Base-by-base conservation (phyloP, 306 rosid genomes). In the Citrullus amarus region DNA sequence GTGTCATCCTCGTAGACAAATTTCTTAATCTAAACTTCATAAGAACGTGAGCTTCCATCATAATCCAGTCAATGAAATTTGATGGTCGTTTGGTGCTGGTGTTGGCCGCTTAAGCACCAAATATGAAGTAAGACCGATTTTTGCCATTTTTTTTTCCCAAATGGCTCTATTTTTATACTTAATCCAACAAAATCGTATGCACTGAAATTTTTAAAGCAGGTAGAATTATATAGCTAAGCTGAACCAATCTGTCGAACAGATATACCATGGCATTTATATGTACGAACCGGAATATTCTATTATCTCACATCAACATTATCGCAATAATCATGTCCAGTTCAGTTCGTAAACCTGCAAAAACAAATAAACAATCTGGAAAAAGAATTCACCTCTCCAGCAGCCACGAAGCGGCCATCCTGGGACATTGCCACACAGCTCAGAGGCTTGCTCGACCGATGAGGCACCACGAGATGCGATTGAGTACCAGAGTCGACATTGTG, bases 361-460 rank as follows among this genome's bases (percentile, higher is more conserved):
- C 43, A 72, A 72, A 72, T 1, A 14, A n/a, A 30, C 58, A 72
- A 25, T 28, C 17, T 4, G 50, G 18, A 53, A 10, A 74, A 5
- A 17, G 25, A 53, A 32, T 28, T 50, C 79, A 92, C 97, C 94
- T 88, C 97, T 73, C 91, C 97, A 28, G 94, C 94, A 1, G 93
- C 92, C 16, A 88, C 78, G 80, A 90, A 88, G 78, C 84, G 87
- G 16, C 93, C 93, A 79, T 90, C 90, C 55, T 38, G 79, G 58
- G 97, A 84, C 85, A 92, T 63, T 36, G 91, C 93, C 3, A 92
- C 91, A 80, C 97, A 92, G 82, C 85, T 80, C 81, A 90, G 79
- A 78, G 93, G 90, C 78, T 83, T 90, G 12, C 89, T 86, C 63
- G 43, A 46, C 71, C 94, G 88, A 85, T 87, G 86, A 82, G 87